These are phyloP conservation scores for Mycosphaerella sp. DNA, from an alignment of 2,329 filamentous ascomycete genomes.

Conservation along the genomic window DNA sequence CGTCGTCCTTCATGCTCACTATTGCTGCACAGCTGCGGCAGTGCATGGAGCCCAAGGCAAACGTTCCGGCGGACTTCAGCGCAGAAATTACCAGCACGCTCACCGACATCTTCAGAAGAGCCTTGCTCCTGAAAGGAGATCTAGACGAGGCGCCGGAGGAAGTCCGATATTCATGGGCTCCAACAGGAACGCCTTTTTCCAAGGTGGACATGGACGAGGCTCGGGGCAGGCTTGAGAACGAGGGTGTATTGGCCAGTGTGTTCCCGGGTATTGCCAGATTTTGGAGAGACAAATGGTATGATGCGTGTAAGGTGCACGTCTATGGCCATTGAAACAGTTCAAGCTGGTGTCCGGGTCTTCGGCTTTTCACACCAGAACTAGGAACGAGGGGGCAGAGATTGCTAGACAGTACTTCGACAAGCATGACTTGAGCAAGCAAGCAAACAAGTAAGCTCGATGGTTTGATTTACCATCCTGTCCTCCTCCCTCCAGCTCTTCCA, in stretches of 20 bases:
- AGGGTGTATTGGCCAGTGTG: neutral
- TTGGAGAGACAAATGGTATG: neutral
- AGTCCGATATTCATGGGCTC: neutral
- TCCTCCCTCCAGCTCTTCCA: too few species aligned
- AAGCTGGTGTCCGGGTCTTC: too few species aligned
- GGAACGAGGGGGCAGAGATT: too few species aligned
- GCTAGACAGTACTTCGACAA: too few species aligned
- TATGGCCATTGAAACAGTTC: neutral
- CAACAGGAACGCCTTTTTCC: neutral
- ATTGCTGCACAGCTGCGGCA: neutral
- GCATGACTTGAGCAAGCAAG: too few species aligned
- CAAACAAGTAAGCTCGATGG: too few species aligned
- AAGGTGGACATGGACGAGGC: neutral
- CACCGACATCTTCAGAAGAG: neutral
- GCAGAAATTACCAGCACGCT: neutral
- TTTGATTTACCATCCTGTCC: too few species aligned
- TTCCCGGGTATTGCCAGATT: neutral
- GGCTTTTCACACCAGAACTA: too few species aligned
- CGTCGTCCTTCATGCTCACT: neutral
- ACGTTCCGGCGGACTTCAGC: neutral
- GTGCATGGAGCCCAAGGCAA: neutral
- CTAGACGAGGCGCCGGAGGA: neutral
- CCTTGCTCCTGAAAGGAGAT: neutral
- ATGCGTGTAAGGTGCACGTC: neutral
- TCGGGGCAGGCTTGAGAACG: neutral